A percentile compares a stretch with the other conserved stretches of the same genome.
Evolutionary conservation across 768 basidiomycete species (phyloP).

Genomic region (Mycena chlorophos): DNA sequence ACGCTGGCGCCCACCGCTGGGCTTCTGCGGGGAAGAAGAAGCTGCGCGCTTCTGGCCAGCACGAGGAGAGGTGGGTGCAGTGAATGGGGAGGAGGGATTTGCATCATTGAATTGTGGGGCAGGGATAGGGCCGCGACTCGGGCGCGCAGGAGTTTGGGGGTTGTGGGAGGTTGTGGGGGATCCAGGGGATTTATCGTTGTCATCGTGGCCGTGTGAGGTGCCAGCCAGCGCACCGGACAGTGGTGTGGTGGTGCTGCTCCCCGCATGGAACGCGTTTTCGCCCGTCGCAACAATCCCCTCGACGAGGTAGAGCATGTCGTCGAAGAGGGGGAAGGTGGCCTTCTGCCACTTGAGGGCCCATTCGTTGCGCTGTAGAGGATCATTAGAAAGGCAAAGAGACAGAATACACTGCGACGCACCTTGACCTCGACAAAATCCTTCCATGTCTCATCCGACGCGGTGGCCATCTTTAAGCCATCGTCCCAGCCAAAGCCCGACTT

Average conservation of each 20-base stretch:
- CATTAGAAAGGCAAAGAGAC: neutral
- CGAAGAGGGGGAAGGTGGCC: conserved; percentile 14
- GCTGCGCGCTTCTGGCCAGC: conserved; percentile 5
- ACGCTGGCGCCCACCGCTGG: neutral
- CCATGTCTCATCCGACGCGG: conserved; percentile 31
- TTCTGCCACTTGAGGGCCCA: conserved; percentile 25
- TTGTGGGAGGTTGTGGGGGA: neutral
- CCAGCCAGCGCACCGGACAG: neutral
- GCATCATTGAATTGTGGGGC: neutral
- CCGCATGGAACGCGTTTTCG: conserved; percentile 10
- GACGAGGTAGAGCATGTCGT: conserved; percentile 15
- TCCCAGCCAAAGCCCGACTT: conserved; percentile 33
- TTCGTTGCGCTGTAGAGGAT: conserved; percentile 12
- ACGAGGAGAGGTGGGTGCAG: neutral
- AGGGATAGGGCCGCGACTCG: neutral
- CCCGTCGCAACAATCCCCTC: conserved; percentile 8
- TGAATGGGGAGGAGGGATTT: neutral
- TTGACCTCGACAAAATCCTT: conserved; percentile 17
- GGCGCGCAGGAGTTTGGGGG: neutral
- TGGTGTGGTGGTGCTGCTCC: neutral
- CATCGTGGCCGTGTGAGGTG: neutral
- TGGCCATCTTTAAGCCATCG: conserved; percentile 23
- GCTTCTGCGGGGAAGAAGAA: neutral
- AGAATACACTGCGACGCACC: conserved; percentile 2
- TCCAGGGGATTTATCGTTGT: neutral